Evolutionary conservation across 257 asterid genomes (phyloP).

Genomic region (Verbascum thapsus): DNA sequence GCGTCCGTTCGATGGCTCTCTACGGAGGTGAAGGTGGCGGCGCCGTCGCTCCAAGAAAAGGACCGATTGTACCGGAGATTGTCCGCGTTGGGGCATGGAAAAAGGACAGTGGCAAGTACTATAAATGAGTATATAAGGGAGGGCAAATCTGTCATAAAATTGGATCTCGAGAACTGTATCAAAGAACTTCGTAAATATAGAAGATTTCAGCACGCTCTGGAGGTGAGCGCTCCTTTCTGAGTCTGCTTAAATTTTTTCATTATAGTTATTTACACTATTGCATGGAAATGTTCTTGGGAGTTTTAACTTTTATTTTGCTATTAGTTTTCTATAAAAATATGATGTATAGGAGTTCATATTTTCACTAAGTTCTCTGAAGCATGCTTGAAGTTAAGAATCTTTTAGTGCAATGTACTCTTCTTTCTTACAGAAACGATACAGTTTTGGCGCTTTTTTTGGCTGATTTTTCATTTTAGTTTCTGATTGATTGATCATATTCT

Average conservation of each 20-base stretch:
- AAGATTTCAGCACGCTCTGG: conserved; percentile 64
- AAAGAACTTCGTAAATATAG: conserved; percentile 62
- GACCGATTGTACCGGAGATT: conserved; percentile 57
- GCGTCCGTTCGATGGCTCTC: conserved; percentile 37
- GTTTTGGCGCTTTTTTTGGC: background rate
- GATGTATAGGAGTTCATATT: background rate
- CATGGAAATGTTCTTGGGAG: background rate
- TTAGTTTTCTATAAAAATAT: too few species aligned
- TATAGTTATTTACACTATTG: background rate
- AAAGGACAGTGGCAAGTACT: conserved; percentile 50
- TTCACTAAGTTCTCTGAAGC: background rate
- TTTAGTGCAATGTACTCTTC: background rate
- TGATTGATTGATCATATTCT: conserved; percentile 10
- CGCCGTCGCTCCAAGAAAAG: too few species aligned
- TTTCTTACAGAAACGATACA: background rate
- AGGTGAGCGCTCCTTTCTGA: conserved; percentile 42
- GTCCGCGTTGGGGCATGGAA: conserved; percentile 58
- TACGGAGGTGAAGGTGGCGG: conserved; percentile 34
- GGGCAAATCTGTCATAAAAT: conserved; percentile 47
- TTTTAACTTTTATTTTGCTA: background rate
- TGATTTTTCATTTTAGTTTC: background rate
- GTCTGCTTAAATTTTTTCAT: conserved; percentile 10
- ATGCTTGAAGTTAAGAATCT: conserved; percentile 1
- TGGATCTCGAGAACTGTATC: conserved; percentile 51
- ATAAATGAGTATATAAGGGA: conserved; percentile 61